A percentile compares a stretch with the other conserved stretches of the same genome.
These are phyloP conservation scores for Neonothopanus nambi DNA, from an alignment of 1,284 basidiomycete species.

Conservation along the genomic window DNA sequence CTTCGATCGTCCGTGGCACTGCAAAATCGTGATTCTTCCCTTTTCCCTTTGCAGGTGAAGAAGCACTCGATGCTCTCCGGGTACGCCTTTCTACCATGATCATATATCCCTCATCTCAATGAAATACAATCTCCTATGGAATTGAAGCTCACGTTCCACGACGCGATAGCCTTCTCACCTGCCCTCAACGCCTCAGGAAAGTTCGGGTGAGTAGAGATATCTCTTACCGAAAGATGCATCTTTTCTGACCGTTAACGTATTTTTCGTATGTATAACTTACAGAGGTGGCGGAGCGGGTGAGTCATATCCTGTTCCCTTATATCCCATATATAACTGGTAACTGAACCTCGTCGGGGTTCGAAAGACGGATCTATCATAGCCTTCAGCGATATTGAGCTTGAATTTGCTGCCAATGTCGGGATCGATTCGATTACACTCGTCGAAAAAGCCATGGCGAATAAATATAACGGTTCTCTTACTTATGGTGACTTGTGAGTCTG, in stretches of 20 bases:
- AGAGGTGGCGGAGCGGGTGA: slow-evolving; percentile 3
- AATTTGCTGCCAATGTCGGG: neutral
- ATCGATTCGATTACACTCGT: neutral
- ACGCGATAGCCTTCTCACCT: neutral
- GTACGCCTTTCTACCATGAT: neutral
- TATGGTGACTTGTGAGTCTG: slow-evolving; percentile 1
- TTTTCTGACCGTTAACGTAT: neutral
- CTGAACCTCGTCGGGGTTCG: neutral
- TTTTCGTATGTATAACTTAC: neutral
- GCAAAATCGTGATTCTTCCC: no score
- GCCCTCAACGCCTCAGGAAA: slow-evolving; percentile 1
- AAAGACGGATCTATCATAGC: slow-evolving; percentile 1
- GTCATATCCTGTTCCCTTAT: neutral
- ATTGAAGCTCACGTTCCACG: slow-evolving; percentile 2
- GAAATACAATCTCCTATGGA: no score
- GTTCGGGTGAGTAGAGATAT: neutral
- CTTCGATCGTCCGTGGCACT: no score
- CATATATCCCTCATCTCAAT: neutral
- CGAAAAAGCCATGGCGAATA: neutral
- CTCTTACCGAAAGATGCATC: neutral
- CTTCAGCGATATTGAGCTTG: neutral
- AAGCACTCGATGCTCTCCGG: slow-evolving; percentile 1
- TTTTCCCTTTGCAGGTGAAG: neutral
- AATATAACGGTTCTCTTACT: neutral
- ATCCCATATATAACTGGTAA: neutral